Conservation (phyloP, 371 early-diverging fungal species). For the Rhizopus stolonifer region DNA sequence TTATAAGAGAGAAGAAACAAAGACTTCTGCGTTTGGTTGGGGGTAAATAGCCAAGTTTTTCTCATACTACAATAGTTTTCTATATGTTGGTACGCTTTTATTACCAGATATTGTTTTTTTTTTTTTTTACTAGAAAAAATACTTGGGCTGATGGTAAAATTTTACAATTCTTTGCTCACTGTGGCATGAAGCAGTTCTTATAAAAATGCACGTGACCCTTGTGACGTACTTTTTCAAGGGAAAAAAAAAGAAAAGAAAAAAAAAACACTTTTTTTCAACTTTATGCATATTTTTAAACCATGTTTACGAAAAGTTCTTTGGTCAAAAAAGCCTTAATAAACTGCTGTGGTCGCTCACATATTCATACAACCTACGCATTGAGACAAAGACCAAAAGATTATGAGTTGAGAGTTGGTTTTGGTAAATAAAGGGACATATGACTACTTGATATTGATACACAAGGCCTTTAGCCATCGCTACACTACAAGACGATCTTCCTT, state of each 20-base stretch:
- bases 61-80: too few relatives aligned
- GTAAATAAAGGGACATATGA: constrained; percentile 14
- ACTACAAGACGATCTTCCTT: constrained; percentile 47
- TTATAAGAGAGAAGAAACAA: too few relatives aligned
- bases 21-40: too few relatives aligned
- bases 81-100: too few relatives aligned
- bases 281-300: neutral
- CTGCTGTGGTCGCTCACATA: neutral
- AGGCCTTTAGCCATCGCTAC: constrained; percentile 43
- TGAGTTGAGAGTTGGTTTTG: constrained; percentile 39
- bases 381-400: constrained; percentile 33
- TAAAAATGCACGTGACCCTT: too few relatives aligned
- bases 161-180: too few relatives aligned
- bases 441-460: neutral
- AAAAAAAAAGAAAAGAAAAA: neutral
- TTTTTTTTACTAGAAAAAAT: too few relatives aligned
- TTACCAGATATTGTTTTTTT: too few relatives aligned
- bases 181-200: too few relatives aligned
- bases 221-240: too few relatives aligned
- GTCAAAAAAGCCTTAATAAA: neutral
- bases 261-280: neutral
- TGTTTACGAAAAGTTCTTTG: neutral
- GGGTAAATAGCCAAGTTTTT: too few relatives aligned
- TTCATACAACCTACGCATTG: neutral
- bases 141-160: too few relatives aligned